Base-by-base conservation (phyloP, 371 early-diverging fungal genomes). In the Mucor piriformis region DNA sequence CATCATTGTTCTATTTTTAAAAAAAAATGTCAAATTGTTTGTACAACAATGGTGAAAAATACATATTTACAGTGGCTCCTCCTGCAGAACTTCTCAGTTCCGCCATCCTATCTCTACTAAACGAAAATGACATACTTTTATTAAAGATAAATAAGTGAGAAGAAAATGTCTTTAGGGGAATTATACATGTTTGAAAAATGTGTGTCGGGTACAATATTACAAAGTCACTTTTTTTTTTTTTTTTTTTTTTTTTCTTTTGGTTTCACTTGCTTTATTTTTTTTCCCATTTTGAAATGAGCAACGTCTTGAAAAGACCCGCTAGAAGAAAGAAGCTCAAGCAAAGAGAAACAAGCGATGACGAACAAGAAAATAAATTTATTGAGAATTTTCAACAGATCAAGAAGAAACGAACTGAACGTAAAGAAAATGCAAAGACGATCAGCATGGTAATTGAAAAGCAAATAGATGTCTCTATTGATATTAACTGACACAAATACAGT, bases 81-180 rank as follows among this genome's bases (percentile, higher is more conserved):
- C 49, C 32, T 34, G 51, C 10, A 18, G 50, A 58, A 20, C 35
- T 44, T 57, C 61, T 58, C 52, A 72, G 27, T 63, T 72, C 72
- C 13, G 65, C 60, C 18, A 61, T 72, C 56, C 72, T 62, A 54
- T 72, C 72, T 60, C 68, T 68, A 46, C 61, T 72, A 49, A 72
- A 72, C 12, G 72, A 72, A 63, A 53, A 72, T 6, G 68, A 66
- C 72, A 72, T 72, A 2, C 6, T 21, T 46, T 8, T 11, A 32
- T 25, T 29, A 29, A 8, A 44, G 16, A 44, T 23, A 13, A 24
- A 23, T 29, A 34, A 42, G 10, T 48, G 49, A 55, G 38, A 54
- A 27, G 54, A 54, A 37, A 58, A 46, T 54, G 49, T 50, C 18
- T 46, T 11, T 21, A 10, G 10, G 25, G n/a, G 46, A 46, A 24